Percentiles rank a stretch among this genome's conserved stretches.
Conservation (phyloP, 495 filamentous ascomycete species). For the Penicillium goetzii region DNA sequence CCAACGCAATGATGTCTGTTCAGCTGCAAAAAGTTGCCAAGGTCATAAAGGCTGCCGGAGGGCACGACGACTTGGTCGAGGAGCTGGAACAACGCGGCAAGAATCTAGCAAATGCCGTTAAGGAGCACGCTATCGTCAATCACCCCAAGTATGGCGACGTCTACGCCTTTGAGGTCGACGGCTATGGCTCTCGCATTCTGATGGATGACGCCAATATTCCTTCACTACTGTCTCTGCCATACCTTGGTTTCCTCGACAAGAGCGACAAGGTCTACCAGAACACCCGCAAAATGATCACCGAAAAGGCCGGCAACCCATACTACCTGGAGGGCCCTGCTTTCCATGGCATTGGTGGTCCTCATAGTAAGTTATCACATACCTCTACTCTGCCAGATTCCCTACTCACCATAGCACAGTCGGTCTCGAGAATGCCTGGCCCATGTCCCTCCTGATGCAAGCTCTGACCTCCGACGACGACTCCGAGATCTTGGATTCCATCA, state of each 20-base stretch:
- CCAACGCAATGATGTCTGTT: slow-evolving; percentile 94
- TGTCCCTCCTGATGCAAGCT: slow-evolving; percentile 88
- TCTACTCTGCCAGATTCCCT: too few relatives aligned
- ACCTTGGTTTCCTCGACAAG: slow-evolving; percentile 77
- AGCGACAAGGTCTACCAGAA: slow-evolving; percentile 79
- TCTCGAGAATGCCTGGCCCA: slow-evolving; percentile 91
- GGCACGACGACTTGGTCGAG: slow-evolving; percentile 49
- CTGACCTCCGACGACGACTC: slow-evolving; percentile 86
- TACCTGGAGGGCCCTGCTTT: slow-evolving; percentile 80
- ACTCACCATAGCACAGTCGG: slow-evolving; percentile 56
- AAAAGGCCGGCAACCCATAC: slow-evolving; percentile 82
- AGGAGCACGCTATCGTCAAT: slow-evolving; percentile 85
- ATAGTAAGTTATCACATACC: slow-evolving; percentile 39
- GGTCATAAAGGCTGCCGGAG: slow-evolving; percentile 63
- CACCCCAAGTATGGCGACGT: slow-evolving; percentile 85
- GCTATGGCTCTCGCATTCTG: slow-evolving; percentile 85
- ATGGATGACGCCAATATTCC: slow-evolving; percentile 99
- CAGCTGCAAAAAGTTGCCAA: slow-evolving; percentile 79
- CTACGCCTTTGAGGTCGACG: slow-evolving; percentile 96
- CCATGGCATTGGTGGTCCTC: slow-evolving; percentile 84
- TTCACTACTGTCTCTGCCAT: slow-evolving; percentile 81
- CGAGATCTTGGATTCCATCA: slow-evolving; percentile 74
- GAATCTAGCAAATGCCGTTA: slow-evolving; percentile 74
- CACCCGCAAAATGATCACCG: slow-evolving; percentile 88
- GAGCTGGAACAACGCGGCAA: slow-evolving; percentile 67